These are phyloP conservation scores for Magnusiomyces fungicola DNA, from an alignment of 1,139 yeast species.

Conservation along the genomic window DNA sequence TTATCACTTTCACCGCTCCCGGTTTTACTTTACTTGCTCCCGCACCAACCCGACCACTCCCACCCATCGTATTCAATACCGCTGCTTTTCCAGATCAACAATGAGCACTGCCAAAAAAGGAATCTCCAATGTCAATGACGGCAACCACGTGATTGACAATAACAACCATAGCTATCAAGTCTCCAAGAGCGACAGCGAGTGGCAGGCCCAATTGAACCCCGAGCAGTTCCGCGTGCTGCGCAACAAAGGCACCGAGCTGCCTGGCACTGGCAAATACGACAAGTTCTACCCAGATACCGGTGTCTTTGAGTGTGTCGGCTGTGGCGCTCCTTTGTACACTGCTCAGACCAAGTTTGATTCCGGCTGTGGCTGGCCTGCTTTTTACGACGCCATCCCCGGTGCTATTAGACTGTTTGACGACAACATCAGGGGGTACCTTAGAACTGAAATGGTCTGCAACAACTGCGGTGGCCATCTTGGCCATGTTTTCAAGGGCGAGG, in stretches of 20 bases:
- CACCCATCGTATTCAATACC: too few relatives aligned
- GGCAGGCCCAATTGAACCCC: constrained; percentile 74
- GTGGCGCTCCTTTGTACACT: constrained; percentile 69
- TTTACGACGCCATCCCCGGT: constrained; percentile 82
- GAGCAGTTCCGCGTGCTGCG: constrained; percentile 74
- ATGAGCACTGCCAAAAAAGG: too few relatives aligned
- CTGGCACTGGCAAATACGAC: constrained; percentile 67
- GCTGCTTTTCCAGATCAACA: too few relatives aligned
- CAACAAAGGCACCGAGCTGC: constrained; percentile 76
- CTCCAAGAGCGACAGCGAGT: constrained; percentile 52
- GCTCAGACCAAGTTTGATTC: constrained; percentile 78
- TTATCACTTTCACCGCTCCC: too few relatives aligned
- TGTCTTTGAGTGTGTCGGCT: constrained; percentile 76
- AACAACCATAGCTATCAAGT: too few relatives aligned
- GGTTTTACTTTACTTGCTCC: too few relatives aligned
- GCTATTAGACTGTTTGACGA: constrained; percentile 60
- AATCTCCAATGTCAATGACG: too few relatives aligned
- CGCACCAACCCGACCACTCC: too few relatives aligned
- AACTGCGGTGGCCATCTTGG: constrained; percentile 94
- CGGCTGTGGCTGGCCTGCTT: constrained; percentile 98
- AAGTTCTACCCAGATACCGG: constrained; percentile 47
- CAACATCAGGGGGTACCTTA: constrained; percentile 57
- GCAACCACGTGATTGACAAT: too few relatives aligned
- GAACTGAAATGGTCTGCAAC: constrained; percentile 84
- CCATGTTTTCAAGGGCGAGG: constrained; percentile 93